A percentile compares a stretch with the other conserved stretches of the same genome.
Evolutionary conservation across 148 eudicot species (phyloP).

Genomic region (Euryodendron excelsum): DNA sequence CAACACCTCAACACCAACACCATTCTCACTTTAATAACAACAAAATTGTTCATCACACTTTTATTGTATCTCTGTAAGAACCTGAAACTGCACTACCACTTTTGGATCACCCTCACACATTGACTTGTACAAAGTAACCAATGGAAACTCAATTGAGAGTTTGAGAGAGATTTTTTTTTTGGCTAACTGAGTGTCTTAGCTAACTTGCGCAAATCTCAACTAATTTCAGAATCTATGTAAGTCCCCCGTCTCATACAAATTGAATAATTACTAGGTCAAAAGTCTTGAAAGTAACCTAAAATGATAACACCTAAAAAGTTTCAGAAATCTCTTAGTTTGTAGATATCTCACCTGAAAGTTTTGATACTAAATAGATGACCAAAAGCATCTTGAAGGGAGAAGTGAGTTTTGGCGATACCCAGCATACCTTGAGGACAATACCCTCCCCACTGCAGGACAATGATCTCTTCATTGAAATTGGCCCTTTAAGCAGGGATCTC

Average conservation of each 20-base stretch:
- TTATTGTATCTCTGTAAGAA: background rate
- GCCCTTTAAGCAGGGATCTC: conserved; percentile 25
- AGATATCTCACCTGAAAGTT: conserved; percentile 12
- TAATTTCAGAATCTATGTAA: no score
- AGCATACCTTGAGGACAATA: conserved; percentile 28
- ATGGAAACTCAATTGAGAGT: conserved; percentile 15
- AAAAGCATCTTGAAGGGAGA: conserved; percentile 8
- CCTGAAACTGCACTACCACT: conserved; percentile 3
- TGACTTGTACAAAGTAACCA: background rate
- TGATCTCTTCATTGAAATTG: conserved; percentile 46
- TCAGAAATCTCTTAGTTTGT: no score
- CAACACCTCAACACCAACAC: background rate
- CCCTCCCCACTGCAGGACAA: conserved; percentile 52
- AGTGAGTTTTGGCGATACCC: conserved; percentile 8
- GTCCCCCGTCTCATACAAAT: no score
- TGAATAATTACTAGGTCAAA: no score
- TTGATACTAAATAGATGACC: background rate
- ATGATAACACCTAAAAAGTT: no score
- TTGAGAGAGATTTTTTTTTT: no score
- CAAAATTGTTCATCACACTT: conserved; percentile 7
- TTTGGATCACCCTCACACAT: conserved; percentile 18
- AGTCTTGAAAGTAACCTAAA: no score
- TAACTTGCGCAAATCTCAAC: no score
- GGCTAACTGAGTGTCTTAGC: no score
- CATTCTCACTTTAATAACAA: background rate